Evolutionary conservation across 169 alveolate genomes (phyloP), one percentile per base, ranked within the genome.

Genomic region (Cryptosporidium sp.): DNA sequence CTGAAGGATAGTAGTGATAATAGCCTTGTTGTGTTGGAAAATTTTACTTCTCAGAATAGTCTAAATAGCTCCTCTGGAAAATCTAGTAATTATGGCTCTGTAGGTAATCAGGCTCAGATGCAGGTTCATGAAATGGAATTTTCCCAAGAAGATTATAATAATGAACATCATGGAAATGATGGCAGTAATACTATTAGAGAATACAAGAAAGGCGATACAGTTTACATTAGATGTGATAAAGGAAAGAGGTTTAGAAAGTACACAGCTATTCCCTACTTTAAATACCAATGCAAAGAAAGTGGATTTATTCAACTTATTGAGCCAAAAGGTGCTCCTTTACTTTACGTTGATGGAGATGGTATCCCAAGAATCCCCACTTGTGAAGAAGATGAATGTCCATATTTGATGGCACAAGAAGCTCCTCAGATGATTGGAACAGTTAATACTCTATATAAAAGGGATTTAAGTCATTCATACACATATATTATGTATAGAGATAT

Each of bases 331-430:
- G 37, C 71, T 16, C 86, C 86, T 18, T 58, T 73, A 26, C 35
- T 73, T 3, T 60, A 56, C 26, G 86, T 73, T 29, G 86, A 73
- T 56, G 86, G 86, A 3, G 86, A 73, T n/a, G 86, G 86, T 33
- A 52, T 73, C 29, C 86, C 86, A 21, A 53, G 86, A 37, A 73
- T 73, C 12, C 86, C 86, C 18, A n/a, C 53, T 1, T 73, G 86
- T 52, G 86, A 73, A 21, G 86, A 73, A 37, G 86, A 73, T 35
- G 72, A 73, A 18, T 73, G 86, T 16, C 86, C 86, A 37, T 73
- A 56, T 56, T 31, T 73, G 18, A 73, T 73, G 53, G 56, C 58
- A 56, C 62, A 73, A 31, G 71, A 73, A 12, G 86, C 86, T 35
- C 86, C 86, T 10, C 86, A 73, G 26, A 21, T 73, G 45, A 53